Evolutionary conservation across 2,329 filamentous ascomycete genomes (phyloP), one percentile per base, ranked within the genome.

Genomic region (Colletotrichum tofieldiae): DNA sequence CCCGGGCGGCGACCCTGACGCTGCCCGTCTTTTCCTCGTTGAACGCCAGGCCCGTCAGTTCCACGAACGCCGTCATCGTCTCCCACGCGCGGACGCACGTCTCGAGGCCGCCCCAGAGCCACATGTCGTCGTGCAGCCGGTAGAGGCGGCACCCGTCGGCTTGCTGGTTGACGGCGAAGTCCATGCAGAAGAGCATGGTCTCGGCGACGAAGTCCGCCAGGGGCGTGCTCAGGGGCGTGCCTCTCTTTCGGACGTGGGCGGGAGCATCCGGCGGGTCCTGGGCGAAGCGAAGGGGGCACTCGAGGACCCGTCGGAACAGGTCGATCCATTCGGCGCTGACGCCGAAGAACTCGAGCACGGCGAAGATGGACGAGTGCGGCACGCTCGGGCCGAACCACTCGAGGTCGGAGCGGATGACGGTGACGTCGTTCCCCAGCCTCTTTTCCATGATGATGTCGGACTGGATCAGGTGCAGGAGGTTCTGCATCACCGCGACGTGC

Each of bases 61-160:
- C 75, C 2, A 86, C 79, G 74, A 90, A 91, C 18, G 82, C 78
- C 7, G 82, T 81, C 77, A 91, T 86, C 2, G 85, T 82, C 32
- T 82, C 75, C 89, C 89, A 92, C 1, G 86, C 88, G 49, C 82
- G 81, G 35, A 82, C 80, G 63, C 86, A 88, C 18, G 81, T 84
- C 7, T 81, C 72, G 41, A 87, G 83, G 14, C 85, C 80, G 7
- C 88, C 87, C 88, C 89, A 92, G 73, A 91, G 87, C 89, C 90
- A 92, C 73, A 92, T 86, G 77, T 92, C 90, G 76, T 92, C 90
- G 73, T 91, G 88, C 51, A 91, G 82, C 9, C 90, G 86, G 74
- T 90, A 90, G 43, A 92, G 81, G 32, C 85, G 83, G 1, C 82
- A 81, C 0, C 89, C 89, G 18, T 83, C 75, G 0, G 89, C 87